Base-by-base conservation (phyloP, 192 early-diverging fungal genomes). In the Rhizophagus prolifer region DNA sequence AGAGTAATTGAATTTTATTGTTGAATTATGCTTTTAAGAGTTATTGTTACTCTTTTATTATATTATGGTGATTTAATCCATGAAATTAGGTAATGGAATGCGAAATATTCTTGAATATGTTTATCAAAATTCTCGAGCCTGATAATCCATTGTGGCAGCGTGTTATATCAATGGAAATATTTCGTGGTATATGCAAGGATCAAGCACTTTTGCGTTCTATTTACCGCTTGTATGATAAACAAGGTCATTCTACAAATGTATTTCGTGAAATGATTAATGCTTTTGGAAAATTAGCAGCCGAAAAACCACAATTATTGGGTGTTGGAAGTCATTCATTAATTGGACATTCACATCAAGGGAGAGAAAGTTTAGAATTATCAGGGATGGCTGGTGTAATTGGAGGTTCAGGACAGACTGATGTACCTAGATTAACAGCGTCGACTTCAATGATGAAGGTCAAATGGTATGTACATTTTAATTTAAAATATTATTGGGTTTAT, bases 31-130 rank as follows among this genome's bases (percentile, higher is more conserved):
- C 61, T 30, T 28, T 63, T 30, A 63, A 63, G 61, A 63, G 61
- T 63, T 63, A 63, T 63, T 26, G 28, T 63, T 63, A 63, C 61
- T 63, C 61, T 63, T 63, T 63, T 28, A 25, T 30, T 63, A 54
- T 54, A 54, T 54, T 54, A 14, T 21, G 50, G 19, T 54, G 50
- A 54, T 21, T 38, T 44, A 21, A 54, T 6, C 50, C 50, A 21
- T 16, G 19, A 47, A 28, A 70, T 44, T 81, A 93, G 92, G 79
- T 90, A 2, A 92, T 94, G 73, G 96, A 97, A 78, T 96, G 95
- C 85, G 97, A 99, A 82, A 93, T 98, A 41, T 95, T 98, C 73
- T 79, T 99, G 36, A 91, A 93, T 7, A 91, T 99, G 84, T 88
- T 96, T 73, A 89, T 92, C 46, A 91, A 94, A 74, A 86, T 95